These are phyloP conservation scores for Lanmaoa rubissima DNA, from an alignment of 768 basidiomycete species.

Conservation along the genomic window DNA sequence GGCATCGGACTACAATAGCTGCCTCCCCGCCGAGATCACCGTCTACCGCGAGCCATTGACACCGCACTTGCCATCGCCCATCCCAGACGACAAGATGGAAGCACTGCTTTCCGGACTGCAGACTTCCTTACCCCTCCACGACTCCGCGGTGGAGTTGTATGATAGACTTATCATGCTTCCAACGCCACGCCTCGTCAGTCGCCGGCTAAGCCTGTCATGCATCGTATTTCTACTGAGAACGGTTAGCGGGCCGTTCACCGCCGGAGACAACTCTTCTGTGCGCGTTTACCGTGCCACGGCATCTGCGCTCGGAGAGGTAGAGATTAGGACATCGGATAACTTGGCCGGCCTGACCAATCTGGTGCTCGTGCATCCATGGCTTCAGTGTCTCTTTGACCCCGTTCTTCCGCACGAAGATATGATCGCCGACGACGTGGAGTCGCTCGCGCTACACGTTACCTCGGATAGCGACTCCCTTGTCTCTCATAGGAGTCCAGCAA, in stretches of 20 bases:
- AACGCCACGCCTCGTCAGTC: conserved; percentile 15
- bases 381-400: conserved; percentile 13
- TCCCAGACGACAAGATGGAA: conserved; percentile 12
- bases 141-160: conserved; percentile 11
- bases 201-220: conserved; percentile 14
- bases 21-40: conserved; percentile 19
- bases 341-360: conserved; percentile 5
- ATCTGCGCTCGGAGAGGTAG: conserved; percentile 3
- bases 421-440: conserved; percentile 11
- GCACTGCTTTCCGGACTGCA: conserved; percentile 1
- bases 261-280: not conserved
- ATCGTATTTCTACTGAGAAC: conserved; percentile 13
- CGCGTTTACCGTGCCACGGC: conserved; percentile 16
- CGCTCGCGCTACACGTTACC: not conserved
- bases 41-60: conserved; percentile 13
- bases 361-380: conserved; percentile 22
- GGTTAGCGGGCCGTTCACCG: conserved; percentile 4
- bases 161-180: conserved; percentile 11
- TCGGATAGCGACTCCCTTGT: not conserved
- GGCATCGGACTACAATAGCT: conserved; percentile 23
- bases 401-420: conserved; percentile 20
- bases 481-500: not conserved
- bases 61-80: conserved; percentile 4
- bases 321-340: conserved; percentile 14
- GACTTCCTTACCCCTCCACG: not conserved